Evolutionary conservation across 164 flowering plant species (phyloP), one percentile per base, ranked within the genome.

Genomic region (Hamamelis virginiana): DNA sequence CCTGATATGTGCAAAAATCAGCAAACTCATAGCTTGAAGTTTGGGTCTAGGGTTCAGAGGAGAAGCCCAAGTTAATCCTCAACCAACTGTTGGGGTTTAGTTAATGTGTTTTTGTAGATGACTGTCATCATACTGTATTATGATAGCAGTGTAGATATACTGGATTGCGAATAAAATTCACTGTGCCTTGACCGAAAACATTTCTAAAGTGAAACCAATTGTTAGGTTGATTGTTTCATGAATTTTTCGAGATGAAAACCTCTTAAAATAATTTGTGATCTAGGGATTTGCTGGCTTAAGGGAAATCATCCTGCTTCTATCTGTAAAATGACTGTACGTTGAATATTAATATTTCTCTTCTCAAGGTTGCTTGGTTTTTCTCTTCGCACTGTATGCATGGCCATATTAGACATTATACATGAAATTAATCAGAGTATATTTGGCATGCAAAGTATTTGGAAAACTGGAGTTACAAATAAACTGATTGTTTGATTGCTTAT

Each of bases 401-500:
- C 28, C 11, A 21, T 55, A 13, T 12, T 9, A 25, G 28, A 10
- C 15, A 25, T 26, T 25, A 14, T 3, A 55, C 22, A 22, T 55
- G 22, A 55, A 22, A 55, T 55, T 55, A 5, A 55, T 9, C 22
- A 23, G 15, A 55, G 22, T 14, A 55, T 52, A 52, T 52, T 21
- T 52, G 57, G 22, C 26, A 9, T 9, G 18, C n/a, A 28, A 25
- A 58, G 62, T 48, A 15, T 27, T 23, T 56, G 19, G 12, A 44
- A 14, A 25, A 44, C 16, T 55, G 15, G 27, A 55, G 19, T 66
- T 16, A 15, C 59, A 19, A 33, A 9, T n/a, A 27, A 48, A 57
- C 28, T 55, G 60, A 52, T 43, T 66, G 51, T n/a, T 45, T 69
- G 23, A 22, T 61, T 50, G 2, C 62, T 65, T 72, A 1, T 59